These are phyloP conservation scores for Purshia tridentata DNA, from an alignment of 306 rosid genomes.

Conservation along the genomic window DNA sequence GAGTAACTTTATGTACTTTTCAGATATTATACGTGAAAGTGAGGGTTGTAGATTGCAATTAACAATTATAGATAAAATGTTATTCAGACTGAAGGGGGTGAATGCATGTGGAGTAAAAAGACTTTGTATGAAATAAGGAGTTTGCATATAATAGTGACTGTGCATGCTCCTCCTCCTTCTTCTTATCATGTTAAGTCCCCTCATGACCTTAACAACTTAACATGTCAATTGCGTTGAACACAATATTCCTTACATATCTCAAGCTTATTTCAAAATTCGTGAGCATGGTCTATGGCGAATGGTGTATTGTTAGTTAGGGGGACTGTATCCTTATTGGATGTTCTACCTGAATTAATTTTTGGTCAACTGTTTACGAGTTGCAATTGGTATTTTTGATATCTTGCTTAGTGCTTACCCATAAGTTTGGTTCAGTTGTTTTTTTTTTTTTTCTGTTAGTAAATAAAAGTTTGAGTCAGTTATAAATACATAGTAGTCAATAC, in stretches of 20 bases:
- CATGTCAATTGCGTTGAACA: neutral
- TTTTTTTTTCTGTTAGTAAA: neutral
- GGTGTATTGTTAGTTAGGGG: neutral
- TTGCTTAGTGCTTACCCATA: neutral
- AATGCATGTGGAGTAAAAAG: neutral
- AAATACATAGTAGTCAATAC: neutral
- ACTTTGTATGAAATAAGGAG: neutral
- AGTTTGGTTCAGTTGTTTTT: neutral
- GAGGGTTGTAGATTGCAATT: slow-evolving; percentile 3
- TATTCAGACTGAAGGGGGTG: neutral
- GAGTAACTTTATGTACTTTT: neutral
- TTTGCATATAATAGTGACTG: too few relatives aligned
- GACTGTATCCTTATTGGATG: neutral
- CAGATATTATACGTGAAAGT: slow-evolving; percentile 4
- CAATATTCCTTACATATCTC: neutral
- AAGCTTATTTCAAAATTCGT: neutral
- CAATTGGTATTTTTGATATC: neutral
- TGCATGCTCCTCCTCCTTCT: neutral
- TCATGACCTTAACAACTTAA: neutral
- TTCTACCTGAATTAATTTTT: neutral
- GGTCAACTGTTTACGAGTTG: slow-evolving; percentile 1
- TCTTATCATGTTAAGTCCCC: neutral
- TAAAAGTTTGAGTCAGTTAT: neutral
- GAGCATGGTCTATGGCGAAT: neutral
- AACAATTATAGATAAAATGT: neutral